Conservation (phyloP, 2,329 filamentous ascomycete species). For the Phialemoniopsis sp. region DNA sequence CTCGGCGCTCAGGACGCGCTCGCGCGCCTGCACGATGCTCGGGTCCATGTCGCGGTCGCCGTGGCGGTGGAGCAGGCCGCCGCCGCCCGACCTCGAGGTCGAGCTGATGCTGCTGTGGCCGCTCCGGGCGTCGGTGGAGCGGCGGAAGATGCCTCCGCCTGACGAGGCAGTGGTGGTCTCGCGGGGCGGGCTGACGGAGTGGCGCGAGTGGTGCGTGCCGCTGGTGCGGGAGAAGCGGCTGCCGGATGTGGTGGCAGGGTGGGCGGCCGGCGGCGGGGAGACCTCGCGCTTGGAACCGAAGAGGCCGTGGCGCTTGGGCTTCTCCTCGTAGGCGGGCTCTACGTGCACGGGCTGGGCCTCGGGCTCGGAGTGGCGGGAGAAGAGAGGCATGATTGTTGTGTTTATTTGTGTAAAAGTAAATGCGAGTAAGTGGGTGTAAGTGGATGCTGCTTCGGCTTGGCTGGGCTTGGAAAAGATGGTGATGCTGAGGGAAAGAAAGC, state of each 20-base stretch:
- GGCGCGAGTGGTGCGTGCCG: constrained; percentile 5
- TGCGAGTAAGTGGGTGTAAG: too few relatives aligned
- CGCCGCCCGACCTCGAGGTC: neutral
- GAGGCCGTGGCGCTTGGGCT: constrained; percentile 24
- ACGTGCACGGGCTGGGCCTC: constrained; percentile 23
- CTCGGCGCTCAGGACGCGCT: constrained; percentile 60
- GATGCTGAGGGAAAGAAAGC: too few relatives aligned
- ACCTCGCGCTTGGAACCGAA: constrained; percentile 26
- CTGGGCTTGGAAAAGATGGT: too few relatives aligned
- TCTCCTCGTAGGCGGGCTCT: constrained; percentile 15
- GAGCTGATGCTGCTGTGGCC: too few relatives aligned
- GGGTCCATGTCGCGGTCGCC: constrained; percentile 46
- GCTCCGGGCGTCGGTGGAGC: constrained; percentile 19
- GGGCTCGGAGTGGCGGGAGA: constrained; percentile 21
- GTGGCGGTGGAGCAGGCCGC: constrained; percentile 8
- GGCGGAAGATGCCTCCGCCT: constrained; percentile 18
- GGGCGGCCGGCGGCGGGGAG: constrained; percentile 17
- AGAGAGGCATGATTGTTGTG: constrained; percentile 24
- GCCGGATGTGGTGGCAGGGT: constrained; percentile 15
- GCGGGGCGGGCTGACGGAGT: constrained; percentile 13
- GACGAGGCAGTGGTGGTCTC: constrained; percentile 10
- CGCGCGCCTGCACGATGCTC: constrained; percentile 55
- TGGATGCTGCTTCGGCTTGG: too few relatives aligned
- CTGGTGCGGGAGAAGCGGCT: constrained; percentile 7
- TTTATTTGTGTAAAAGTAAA: neutral